A percentile compares a stretch with the other conserved stretches of the same genome.
Conservation (phyloP, 2,329 filamentous ascomycete species). For the Verticillium nonalfalfae region DNA sequence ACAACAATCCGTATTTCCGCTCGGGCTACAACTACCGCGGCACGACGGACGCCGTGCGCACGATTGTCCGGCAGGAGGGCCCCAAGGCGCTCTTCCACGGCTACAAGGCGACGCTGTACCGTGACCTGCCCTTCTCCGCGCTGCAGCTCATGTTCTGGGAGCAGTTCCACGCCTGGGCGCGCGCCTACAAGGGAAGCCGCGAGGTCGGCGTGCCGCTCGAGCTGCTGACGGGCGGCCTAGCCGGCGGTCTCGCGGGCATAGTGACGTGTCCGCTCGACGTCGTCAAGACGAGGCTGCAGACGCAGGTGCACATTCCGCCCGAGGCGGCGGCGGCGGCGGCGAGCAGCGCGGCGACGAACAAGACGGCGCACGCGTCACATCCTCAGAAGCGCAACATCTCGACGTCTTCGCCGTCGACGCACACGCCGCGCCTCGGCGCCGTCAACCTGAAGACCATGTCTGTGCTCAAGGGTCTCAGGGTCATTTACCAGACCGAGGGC, state of each 20-base stretch:
- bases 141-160: constrained; percentile 98
- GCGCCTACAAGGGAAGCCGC: constrained; percentile 67
- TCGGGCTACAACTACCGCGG: constrained; percentile 95
- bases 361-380: constrained; percentile 16
- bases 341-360: constrained; percentile 5
- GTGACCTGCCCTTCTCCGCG: constrained; percentile 92
- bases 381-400: constrained; percentile 70
- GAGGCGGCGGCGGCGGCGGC: constrained; percentile 15
- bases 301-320: constrained; percentile 57
- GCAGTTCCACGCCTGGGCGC: constrained; percentile 79
- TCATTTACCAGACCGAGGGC: constrained; percentile 90
- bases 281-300: constrained; percentile 94
- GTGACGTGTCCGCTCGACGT: constrained; percentile 96
- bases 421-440: constrained; percentile 71
- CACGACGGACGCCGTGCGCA: constrained; percentile 76
- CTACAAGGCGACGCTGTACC: constrained; percentile 93
- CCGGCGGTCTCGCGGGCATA: constrained; percentile 87
- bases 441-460: constrained; percentile 83
- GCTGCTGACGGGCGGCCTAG: constrained; percentile 80
- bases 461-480: constrained; percentile 71
- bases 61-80: constrained; percentile 79
- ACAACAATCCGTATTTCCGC: constrained; percentile 89
- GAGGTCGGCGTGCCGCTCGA: constrained; percentile 85
- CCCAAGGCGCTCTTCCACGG: constrained; percentile 84
- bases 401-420: constrained; percentile 81